Evolutionary conservation across 768 basidiomycete genomes (phyloP).

Genomic region (Steccherinum ochraceum): DNA sequence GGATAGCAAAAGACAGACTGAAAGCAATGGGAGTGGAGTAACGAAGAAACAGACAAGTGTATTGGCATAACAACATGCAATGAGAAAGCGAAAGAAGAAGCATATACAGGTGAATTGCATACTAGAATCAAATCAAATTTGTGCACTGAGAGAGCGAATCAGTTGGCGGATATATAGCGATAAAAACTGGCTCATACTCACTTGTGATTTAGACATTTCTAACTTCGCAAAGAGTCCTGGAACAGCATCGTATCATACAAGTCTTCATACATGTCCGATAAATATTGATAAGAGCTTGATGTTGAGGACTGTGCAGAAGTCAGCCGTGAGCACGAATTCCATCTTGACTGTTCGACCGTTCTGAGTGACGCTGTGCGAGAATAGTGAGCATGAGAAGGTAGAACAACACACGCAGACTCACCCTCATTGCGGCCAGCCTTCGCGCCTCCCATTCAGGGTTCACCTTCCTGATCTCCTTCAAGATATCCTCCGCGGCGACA

Average conservation of each 20-base stretch:
- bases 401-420: conserved; percentile 21
- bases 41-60: conserved; percentile 5
- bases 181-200: no score
- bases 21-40: conserved; percentile 33
- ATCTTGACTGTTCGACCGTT: conserved; percentile 10
- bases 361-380: conserved; percentile 13
- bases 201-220: no score
- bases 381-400: conserved; percentile 8
- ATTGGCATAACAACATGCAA: neutral
- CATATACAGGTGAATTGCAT: conserved; percentile 1
- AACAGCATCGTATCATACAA: neutral
- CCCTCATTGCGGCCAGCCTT: conserved; percentile 44
- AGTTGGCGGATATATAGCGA: no score
- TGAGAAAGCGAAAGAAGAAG: neutral
- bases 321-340: neutral
- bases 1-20: conserved; percentile 71
- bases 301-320: neutral
- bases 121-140: no score
- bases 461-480: conserved; percentile 45
- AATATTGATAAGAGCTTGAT: neutral
- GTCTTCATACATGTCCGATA: neutral
- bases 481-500: conserved; percentile 42
- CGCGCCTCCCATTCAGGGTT: conserved; percentile 62
- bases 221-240: neutral
- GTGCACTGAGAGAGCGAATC: no score